phyloP scores from a whole-genome alignment of 2,329 filamentous ascomycete species.

The Penicillium hesseltinei region DNA sequence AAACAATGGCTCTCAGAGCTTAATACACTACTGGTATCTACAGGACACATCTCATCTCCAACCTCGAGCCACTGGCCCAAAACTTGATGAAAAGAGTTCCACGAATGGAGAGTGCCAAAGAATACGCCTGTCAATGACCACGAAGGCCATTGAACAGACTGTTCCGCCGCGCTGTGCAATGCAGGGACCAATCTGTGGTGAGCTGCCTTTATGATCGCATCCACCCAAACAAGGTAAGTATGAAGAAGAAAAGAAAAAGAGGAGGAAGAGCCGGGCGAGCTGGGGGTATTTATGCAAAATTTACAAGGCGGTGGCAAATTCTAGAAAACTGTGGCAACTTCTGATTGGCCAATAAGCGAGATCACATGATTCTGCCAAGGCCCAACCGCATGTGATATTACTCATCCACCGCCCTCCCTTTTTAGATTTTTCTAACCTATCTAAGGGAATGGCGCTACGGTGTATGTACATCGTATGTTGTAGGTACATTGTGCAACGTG shows the following conservation, averaged over 20 bases:
- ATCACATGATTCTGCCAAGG: background rate
- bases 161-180: conserved; percentile 59
- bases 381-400: background rate
- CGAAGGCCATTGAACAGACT: conserved; percentile 48
- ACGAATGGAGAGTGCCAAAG: conserved; percentile 37
- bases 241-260: conserved; percentile 49
- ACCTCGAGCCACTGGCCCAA: conserved; percentile 30
- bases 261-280: conserved; percentile 23
- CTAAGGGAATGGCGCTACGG: background rate
- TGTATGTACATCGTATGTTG: background rate
- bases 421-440: background rate
- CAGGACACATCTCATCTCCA: conserved; percentile 32
- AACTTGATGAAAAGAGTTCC: conserved; percentile 35
- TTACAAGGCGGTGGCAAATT: conserved; percentile 17
- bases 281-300: conserved; percentile 32
- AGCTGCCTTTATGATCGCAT: conserved; percentile 48
- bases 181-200: conserved; percentile 52
- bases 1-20: too few relatives aligned
- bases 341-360: background rate
- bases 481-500: background rate
- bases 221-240: conserved; percentile 53
- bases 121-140: conserved; percentile 42
- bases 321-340: fast-evolving
- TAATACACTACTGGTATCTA: background rate
- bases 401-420: background rate